Conservation (phyloP, 345 rosid species). For the Moricandia moricandioides region DNA sequence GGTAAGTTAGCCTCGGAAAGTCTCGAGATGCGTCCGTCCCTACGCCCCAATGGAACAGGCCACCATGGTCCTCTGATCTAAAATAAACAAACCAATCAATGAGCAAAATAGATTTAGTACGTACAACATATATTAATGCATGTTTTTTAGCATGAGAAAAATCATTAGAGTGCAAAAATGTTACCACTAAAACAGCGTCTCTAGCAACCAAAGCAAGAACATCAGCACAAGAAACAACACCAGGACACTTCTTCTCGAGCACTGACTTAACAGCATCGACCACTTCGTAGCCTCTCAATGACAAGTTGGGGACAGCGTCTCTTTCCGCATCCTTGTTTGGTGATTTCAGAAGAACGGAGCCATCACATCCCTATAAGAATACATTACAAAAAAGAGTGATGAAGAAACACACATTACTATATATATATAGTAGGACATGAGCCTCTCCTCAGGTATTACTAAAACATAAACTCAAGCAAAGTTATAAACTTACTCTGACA, state of each 20-base stretch:
- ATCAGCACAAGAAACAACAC: slow-evolving; percentile 68
- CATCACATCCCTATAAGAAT: slow-evolving; percentile 56
- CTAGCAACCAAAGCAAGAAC: slow-evolving; percentile 59
- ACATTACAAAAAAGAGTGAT: neutral
- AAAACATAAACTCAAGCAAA: neutral
- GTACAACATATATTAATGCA: no score
- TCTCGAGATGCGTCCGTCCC: no score
- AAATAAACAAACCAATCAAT: no score
- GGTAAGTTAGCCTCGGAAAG: no score
- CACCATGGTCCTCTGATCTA: no score
- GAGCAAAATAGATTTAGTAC: no score
- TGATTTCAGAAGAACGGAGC: slow-evolving; percentile 48
- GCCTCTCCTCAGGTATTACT: neutral
- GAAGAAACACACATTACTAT: neutral
- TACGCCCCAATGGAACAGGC: no score
- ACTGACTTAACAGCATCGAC: slow-evolving; percentile 47
- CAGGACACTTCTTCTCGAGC: slow-evolving; percentile 42
- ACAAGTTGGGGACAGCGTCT: slow-evolving; percentile 40
- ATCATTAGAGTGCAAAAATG: neutral
- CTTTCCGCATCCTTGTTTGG: slow-evolving; percentile 44
- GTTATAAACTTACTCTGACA: slow-evolving; percentile 38
- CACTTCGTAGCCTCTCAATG: slow-evolving; percentile 48
- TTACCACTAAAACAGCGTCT: slow-evolving; percentile 50
- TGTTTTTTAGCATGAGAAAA: no score
- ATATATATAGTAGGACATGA: neutral